Evolutionary conservation across 331 rosid species (phyloP), one percentile per base, ranked within the genome.

Genomic region (Arachis monticola): DNA sequence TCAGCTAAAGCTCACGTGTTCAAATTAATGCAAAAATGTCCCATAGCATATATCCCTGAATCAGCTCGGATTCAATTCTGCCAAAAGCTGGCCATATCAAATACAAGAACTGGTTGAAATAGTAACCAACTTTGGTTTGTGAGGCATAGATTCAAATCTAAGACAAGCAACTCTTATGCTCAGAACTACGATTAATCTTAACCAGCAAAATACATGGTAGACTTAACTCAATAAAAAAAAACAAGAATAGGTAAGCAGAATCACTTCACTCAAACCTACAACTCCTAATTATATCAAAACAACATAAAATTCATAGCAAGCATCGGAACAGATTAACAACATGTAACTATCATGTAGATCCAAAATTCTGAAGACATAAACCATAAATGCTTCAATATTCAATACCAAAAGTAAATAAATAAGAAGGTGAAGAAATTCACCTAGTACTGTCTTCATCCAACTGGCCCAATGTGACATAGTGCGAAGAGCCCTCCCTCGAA

Each of bases 381-480:
- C 64, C 66, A n/a, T 41, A 8, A 60, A 60, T 67, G 35, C 65
- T 38, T 60, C 45, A 67, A 55, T 45, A 35, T 2, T 60, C 41
- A 60, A 72, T 6, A 63, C 40, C 67, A 75, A 77, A 72, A 82
- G 40, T 10, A 31, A 62, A 69, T 6, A 4, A n/a, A 5, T 46
- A 0, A 12, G n/a, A 67, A 10, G 4, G 41, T 30, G 57, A 10
- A 55, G 72, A 57, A 77, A 68, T 35, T 60, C 72, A 94, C 98
- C 97, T 82, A 58, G 88, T 77, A 46, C 78, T 60, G 69, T 85
- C 97, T 17, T 88, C 95, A 6, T 82, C 87, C 74, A 86, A 61
- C 64, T 88, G 90, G 5, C 85, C 80, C 83, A 89, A 51, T 0
- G 90, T 48, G 57, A 81, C 87, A 62, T 91, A 89, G 69, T 83